Percentiles rank a stretch among this genome's conserved stretches.
phyloP scores from a whole-genome alignment of 345 rosid species.

The Kernera saxatilis region DNA sequence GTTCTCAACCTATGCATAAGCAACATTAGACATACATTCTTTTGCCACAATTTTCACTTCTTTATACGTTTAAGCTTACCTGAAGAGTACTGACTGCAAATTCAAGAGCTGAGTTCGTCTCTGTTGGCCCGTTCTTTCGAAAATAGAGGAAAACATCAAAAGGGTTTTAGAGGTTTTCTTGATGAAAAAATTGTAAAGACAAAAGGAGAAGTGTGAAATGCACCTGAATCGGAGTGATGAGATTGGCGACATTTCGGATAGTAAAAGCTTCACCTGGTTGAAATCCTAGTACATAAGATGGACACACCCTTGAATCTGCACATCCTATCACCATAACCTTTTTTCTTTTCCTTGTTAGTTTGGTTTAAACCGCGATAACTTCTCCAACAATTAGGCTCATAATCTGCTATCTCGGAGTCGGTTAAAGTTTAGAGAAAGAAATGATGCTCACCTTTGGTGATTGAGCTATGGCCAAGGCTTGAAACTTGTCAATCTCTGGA shows the following conservation, averaged over 20 bases:
- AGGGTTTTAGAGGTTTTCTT: background rate
- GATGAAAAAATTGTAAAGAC: background rate
- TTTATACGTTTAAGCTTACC: conserved; percentile 36
- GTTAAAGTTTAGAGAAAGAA: background rate
- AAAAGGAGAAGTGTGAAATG: background rate
- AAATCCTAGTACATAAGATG: conserved; percentile 78
- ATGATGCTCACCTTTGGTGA: conserved; percentile 65
- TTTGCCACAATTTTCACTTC: background rate
- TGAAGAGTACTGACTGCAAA: conserved; percentile 74
- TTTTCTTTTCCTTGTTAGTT: conserved; percentile 29
- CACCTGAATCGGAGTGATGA: conserved; percentile 79
- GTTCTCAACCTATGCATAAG: conserved; percentile 63
- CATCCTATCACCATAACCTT: conserved; percentile 96
- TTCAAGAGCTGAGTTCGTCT: conserved; percentile 91
- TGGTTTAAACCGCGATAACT: background rate
- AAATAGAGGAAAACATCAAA: background rate
- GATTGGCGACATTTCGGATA: conserved; percentile 87
- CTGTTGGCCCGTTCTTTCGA: conserved; percentile 76
- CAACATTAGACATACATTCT: background rate
- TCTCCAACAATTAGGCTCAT: background rate
- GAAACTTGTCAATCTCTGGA: conserved; percentile 59
- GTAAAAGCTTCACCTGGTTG: conserved; percentile 94
- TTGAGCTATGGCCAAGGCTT: conserved; percentile 66
- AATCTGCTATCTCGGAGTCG: background rate
- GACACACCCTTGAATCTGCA: conserved; percentile 94